Evolutionary conservation across 2,329 filamentous ascomycete genomes (phyloP).

Genomic region (Corinectria fuckeliana): DNA sequence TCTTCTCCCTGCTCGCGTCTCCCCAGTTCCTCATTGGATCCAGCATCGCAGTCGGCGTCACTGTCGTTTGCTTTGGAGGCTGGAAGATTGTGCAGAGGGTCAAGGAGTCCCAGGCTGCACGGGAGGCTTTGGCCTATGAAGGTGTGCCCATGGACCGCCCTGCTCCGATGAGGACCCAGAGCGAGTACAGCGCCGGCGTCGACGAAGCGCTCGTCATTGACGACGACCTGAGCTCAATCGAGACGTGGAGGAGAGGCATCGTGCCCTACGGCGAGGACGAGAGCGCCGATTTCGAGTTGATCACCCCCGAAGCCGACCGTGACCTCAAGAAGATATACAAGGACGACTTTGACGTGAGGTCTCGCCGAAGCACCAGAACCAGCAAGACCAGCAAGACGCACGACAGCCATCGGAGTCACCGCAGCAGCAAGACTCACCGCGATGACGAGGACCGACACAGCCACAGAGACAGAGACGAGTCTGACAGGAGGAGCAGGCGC

Average conservation of each 20-base stretch:
- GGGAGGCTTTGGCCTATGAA: slow-evolving; percentile 41
- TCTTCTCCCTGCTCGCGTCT: slow-evolving; percentile 84
- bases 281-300: slow-evolving; percentile 61
- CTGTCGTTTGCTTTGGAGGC: slow-evolving; percentile 92
- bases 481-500: slow-evolving; percentile 28
- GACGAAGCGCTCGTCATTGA: slow-evolving; percentile 65
- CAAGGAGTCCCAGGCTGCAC: slow-evolving; percentile 47
- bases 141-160: slow-evolving; percentile 33
- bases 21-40: slow-evolving; percentile 96
- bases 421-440: slow-evolving; percentile 36
- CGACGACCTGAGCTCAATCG: slow-evolving; percentile 64
- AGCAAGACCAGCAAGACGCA: slow-evolving; percentile 40
- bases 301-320: slow-evolving; percentile 61
- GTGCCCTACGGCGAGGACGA: slow-evolving; percentile 53
- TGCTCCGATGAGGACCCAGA: slow-evolving; percentile 37
- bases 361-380: slow-evolving; percentile 44
- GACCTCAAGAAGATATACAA: slow-evolving; percentile 47
- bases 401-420: slow-evolving; percentile 37
- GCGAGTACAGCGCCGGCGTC: slow-evolving; percentile 44
- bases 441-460: slow-evolving; percentile 31
- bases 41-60: slow-evolving; percentile 88
- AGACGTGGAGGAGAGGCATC: slow-evolving; percentile 65
- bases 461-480: slow-evolving; percentile 22
- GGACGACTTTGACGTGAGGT: slow-evolving; percentile 50
- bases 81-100: slow-evolving; percentile 98